Evolutionary conservation across 2,329 filamentous ascomycete genomes (phyloP).

Genomic region (Lecanicillium sp.): DNA sequence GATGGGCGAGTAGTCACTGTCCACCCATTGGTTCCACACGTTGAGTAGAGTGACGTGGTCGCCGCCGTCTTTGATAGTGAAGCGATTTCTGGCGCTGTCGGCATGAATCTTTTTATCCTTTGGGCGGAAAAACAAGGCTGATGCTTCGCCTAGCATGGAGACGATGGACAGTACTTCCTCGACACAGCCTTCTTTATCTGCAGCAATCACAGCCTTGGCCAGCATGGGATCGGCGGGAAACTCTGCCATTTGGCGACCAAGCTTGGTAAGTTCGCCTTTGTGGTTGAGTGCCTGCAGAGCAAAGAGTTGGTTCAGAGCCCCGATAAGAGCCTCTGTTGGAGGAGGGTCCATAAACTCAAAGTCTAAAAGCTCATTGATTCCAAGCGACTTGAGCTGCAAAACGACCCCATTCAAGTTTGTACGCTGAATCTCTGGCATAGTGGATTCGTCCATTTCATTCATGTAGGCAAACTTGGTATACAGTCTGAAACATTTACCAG

Average conservation of each 20-base stretch:
- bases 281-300: slow-evolving; percentile 84
- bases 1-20: slow-evolving; percentile 77
- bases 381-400: slow-evolving; percentile 77
- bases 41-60: slow-evolving; percentile 85
- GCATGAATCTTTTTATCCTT: slow-evolving; percentile 98
- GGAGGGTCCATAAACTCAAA: slow-evolving; percentile 97
- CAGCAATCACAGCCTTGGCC: slow-evolving; percentile 78
- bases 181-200: slow-evolving; percentile 84
- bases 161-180: slow-evolving; percentile 89
- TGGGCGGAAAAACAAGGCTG: slow-evolving; percentile 84
- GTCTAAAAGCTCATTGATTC: slow-evolving; percentile 84
- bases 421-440: slow-evolving; percentile 86
- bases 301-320: slow-evolving; percentile 83
- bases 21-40: slow-evolving; percentile 93
- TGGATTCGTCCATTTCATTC: slow-evolving; percentile 89
- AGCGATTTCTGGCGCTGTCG: slow-evolving; percentile 79
- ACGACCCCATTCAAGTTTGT: slow-evolving; percentile 82
- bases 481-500: slow-evolving; percentile 86
- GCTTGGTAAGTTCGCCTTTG: slow-evolving; percentile 78
- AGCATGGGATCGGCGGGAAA: slow-evolving; percentile 91
- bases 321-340: slow-evolving; percentile 79
- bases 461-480: slow-evolving; percentile 93
- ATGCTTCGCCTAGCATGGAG: slow-evolving; percentile 86
- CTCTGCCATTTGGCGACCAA: slow-evolving; percentile 91
- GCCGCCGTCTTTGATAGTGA: slow-evolving; percentile 83